These are phyloP conservation scores for Diplodia corticola DNA, from an alignment of 2,329 filamentous ascomycete genomes.

Conservation along the genomic window DNA sequence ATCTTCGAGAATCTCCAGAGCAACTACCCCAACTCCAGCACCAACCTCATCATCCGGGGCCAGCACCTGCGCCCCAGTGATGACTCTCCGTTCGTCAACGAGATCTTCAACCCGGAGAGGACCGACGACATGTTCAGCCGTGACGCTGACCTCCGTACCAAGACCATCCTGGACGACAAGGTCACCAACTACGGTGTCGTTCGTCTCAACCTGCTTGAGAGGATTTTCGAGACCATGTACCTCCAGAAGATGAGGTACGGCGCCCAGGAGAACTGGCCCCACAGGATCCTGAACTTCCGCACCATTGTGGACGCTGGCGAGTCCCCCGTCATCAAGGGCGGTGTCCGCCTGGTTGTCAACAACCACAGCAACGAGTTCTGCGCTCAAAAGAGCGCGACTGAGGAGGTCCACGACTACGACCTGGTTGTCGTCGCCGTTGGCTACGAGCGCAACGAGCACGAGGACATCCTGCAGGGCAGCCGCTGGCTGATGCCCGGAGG, in stretches of 20 bases:
- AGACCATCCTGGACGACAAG: constrained; percentile 67
- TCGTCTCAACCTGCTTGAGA: constrained; percentile 83
- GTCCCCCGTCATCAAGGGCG: constrained; percentile 34
- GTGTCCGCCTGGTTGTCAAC: constrained; percentile 52
- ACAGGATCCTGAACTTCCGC: constrained; percentile 72
- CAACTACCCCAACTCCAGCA: constrained; percentile 78
- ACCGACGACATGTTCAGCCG: constrained; percentile 75
- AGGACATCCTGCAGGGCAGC: constrained; percentile 68
- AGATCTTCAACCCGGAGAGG: constrained; percentile 88
- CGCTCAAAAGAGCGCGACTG: constrained; percentile 29
- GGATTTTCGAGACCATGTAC: constrained; percentile 85
- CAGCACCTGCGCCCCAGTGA: constrained; percentile 87
- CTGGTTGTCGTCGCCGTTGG: constrained; percentile 85
- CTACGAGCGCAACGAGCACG: constrained; percentile 75
- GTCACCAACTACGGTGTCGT: constrained; percentile 96
- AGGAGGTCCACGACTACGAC: constrained; percentile 73
- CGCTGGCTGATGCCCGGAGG: constrained; percentile 64
- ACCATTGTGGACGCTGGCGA: constrained; percentile 65
- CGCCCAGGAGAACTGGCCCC: constrained; percentile 71
- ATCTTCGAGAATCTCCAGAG: constrained; percentile 87
- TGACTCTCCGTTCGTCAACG: constrained; percentile 95
- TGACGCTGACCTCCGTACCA: constrained; percentile 61
- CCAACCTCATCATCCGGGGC: constrained; percentile 76
- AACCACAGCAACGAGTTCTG: constrained; percentile 47
- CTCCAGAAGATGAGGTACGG: constrained; percentile 72